A percentile compares a stretch with the other conserved stretches of the same genome.
Evolutionary conservation across 163 green algal genomes (phyloP).

Genomic region (Scenedesmus sp.): DNA sequence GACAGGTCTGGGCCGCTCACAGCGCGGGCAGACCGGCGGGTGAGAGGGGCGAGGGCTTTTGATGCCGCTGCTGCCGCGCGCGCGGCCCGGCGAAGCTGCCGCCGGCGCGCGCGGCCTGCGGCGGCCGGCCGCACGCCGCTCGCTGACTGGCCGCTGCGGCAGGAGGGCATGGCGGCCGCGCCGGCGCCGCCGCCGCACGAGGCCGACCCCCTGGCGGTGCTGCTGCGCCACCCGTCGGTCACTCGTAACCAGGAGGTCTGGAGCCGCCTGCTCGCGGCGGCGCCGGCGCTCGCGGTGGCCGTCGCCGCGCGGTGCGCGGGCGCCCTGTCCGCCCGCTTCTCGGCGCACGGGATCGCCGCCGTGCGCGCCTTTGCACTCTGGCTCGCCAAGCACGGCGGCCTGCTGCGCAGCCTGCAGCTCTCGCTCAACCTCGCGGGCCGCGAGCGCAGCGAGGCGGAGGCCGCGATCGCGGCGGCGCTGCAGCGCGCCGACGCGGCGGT

Average conservation of each 20-base stretch:
- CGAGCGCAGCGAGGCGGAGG: constrained; percentile 5
- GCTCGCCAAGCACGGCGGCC: constrained; percentile 1
- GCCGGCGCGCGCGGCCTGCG: too few species aligned
- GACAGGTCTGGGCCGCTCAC: too few species aligned
- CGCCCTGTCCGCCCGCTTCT: neutral
- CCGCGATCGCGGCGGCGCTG: constrained; percentile 8
- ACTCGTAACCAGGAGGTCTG: neutral
- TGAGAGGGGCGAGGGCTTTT: too few species aligned
- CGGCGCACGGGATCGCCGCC: constrained; percentile 1
- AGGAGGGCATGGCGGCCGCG: too few species aligned
- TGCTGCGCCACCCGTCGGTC: constrained; percentile 6
- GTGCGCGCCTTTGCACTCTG: constrained; percentile 3
- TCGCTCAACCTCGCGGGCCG: constrained; percentile 23
- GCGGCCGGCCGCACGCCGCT: too few species aligned
- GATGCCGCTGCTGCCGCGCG: too few species aligned
- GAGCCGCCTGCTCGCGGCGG: neutral
- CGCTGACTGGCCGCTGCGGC: too few species aligned
- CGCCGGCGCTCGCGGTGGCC: neutral
- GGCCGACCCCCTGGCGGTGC: constrained; percentile 16
- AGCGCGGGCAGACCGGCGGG: too few species aligned
- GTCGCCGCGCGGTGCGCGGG: constrained; percentile 9
- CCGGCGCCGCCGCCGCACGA: too few species aligned
- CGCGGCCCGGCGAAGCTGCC: too few species aligned
- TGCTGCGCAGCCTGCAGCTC: constrained; percentile 5
- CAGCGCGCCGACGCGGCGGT: neutral